Evolutionary conservation across 768 basidiomycete species (phyloP).

Genomic region (Suillus fuscotomentosus): DNA sequence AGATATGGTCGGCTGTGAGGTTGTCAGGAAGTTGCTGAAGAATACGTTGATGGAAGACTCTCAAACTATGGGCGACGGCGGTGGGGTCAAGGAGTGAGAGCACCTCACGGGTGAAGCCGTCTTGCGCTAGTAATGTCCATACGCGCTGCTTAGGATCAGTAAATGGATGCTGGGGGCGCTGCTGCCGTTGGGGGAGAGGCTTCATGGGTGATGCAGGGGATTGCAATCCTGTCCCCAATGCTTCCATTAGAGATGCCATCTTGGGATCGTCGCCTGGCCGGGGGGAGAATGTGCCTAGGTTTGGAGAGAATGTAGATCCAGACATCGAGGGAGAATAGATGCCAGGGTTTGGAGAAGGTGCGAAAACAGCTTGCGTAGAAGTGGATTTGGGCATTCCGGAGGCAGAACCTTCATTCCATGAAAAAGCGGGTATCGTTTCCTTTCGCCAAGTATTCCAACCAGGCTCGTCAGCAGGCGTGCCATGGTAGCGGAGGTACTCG

Average conservation of each 20-base stretch:
- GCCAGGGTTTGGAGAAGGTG: slow-evolving; percentile 45
- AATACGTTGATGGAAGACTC: slow-evolving; percentile 55
- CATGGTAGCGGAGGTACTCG: slow-evolving; percentile 63
- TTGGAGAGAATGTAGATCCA: slow-evolving; percentile 34
- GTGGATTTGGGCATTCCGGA: slow-evolving; percentile 41
- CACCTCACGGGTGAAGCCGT: slow-evolving; percentile 68
- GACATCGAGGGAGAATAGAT: slow-evolving; percentile 22
- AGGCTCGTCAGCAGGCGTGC: slow-evolving; percentile 44
- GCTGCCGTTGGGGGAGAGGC: slow-evolving; percentile 23
- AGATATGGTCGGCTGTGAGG: slow-evolving; percentile 45
- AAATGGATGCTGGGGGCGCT: slow-evolving; percentile 18
- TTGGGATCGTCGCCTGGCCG: slow-evolving; percentile 44
- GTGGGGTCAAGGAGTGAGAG: slow-evolving; percentile 62
- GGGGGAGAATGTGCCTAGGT: slow-evolving; percentile 52
- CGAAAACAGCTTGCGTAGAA: slow-evolving; percentile 54
- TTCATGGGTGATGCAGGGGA: slow-evolving; percentile 23
- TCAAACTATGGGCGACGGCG: slow-evolving; percentile 62
- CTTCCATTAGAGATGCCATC: slow-evolving; percentile 44
- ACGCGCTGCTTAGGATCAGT: slow-evolving; percentile 33
- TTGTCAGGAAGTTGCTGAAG: slow-evolving; percentile 53
- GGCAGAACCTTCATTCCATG: slow-evolving; percentile 19
- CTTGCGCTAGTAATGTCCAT: slow-evolving; percentile 54
- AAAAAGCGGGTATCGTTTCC: slow-evolving; percentile 47
- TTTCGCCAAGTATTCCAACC: slow-evolving; percentile 61
- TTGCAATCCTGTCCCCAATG: slow-evolving; percentile 29